Base-by-base conservation (phyloP, 192 early-diverging fungal genomes). In the Backusella circina region DNA sequence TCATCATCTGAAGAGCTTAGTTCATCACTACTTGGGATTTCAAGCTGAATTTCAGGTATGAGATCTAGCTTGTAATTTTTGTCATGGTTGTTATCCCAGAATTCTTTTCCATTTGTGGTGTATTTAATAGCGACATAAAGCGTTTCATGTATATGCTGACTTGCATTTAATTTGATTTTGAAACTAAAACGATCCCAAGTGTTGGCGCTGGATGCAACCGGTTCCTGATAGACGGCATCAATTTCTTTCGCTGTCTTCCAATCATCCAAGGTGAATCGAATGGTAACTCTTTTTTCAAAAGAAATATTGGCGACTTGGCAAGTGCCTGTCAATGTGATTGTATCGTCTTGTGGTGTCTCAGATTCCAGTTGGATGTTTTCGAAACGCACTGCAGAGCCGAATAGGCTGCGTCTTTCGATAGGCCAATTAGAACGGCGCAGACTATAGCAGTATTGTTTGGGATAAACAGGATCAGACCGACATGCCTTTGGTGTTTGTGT, bases 11-110 rank as follows among this genome's bases (percentile, higher is more conserved):
- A 70, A 47, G 69, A 70, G 5, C 37, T 41, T 28, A 41, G 39
- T 23, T 33, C 44, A 23, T 35, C 30, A 7, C 35, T 50, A 35
- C 57, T n/a, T 10, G 65, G 33, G 15, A 21, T n/a, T 15, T 30
- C 26, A 18, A 65, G 32, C 39, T 31, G 23, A 21, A 39, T 5
- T 2, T 74, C 18, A 16, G 73, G 57, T n/a, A 74, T 9, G 28
- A 74, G 28, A 37, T 65, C n/a, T 67, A 94, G 81, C 75, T 89
- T 84, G 84, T 95, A 95, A 85, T 98, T 96, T 65, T 84, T 77
- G 47, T 91, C 92, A 57, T 80, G 75, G 87, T 98, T 98, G 84
- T 95, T 98, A 86, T 98, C 96, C 96, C 96, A 98, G 83, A 90
- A 88, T 82, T 93, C 92, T 21, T 67, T 66, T 7, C 88, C 91